phyloP scores from a whole-genome alignment of 2,329 filamentous ascomycete genomes.

The Elsinoe ampelina region DNA sequence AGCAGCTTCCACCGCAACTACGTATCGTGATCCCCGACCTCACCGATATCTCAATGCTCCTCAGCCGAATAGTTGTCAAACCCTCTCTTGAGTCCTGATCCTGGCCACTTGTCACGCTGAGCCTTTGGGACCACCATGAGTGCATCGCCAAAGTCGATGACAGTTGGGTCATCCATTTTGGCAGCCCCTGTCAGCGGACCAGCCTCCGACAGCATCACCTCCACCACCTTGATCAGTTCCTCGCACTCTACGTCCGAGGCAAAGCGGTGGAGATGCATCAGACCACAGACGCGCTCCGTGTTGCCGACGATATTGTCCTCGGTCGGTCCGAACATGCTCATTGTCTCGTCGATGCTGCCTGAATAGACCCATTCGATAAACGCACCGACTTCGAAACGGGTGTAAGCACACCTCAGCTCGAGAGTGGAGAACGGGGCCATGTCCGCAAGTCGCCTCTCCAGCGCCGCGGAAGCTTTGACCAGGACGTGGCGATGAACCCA shows the following conservation, averaged over 20 bases:
- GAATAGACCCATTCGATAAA: neutral
- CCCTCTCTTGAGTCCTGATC: too few relatives aligned
- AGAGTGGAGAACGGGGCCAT: neutral
- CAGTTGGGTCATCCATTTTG: too few relatives aligned
- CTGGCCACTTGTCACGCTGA: too few relatives aligned
- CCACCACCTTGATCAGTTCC: too few relatives aligned
- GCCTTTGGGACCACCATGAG: neutral
- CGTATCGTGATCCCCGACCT: too few relatives aligned
- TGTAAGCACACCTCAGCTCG: neutral
- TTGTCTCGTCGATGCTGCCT: neutral
- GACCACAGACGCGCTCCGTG: neutral
- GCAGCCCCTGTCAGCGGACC: too few relatives aligned
- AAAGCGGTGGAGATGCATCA: neutral
- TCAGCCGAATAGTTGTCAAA: too few relatives aligned
- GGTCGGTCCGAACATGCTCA: neutral
- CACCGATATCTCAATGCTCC: too few relatives aligned
- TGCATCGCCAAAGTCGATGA: neutral
- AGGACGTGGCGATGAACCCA: neutral
- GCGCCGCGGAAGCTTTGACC: neutral
- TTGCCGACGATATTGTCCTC: neutral
- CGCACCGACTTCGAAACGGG: neutral
- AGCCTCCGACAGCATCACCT: too few relatives aligned
- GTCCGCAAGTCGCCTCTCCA: neutral
- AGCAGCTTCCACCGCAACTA: too few relatives aligned
- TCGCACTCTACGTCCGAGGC: neutral